Evolutionary conservation across 805 yeast species (phyloP), one percentile per base, ranked within the genome.

Genomic region (Wickerhamomyces silvicola): DNA sequence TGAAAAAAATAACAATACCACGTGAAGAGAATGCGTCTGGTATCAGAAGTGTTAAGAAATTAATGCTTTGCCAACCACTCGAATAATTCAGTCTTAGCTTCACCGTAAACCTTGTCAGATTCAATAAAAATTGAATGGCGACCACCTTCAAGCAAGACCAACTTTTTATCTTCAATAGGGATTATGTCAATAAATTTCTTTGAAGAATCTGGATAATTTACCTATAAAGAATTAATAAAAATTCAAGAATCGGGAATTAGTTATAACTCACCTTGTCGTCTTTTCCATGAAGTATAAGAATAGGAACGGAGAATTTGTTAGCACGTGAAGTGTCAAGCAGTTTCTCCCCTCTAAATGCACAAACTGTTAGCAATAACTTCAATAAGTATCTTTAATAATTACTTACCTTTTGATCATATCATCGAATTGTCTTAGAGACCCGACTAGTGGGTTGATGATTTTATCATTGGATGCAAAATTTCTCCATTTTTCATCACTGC

Each of bases 211-310:
- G 42, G 39, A 31, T 61, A 74, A 50, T 80, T 82, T 43, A 82
- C 65, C 85, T 62, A n/a, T n/a, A 15, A 8, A 11, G 10, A 8
- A 36, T 34, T 33, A 37, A 36, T 31, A 22, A 13, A 20, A 14
- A 13, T 23, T 10, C 10, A 2, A 7, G 15, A 12, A 3, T 8
- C n/a, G 9, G 17, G 12, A 19, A n/a, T 10, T 11, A n/a, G 5
- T 70, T 75, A 12, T 57, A 70, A 50, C 78, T 79, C 43, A 81
- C 67, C 22, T 65, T 56, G 51, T 83, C 94, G n/a, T 54, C 58
- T 7, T 62, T 59, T 19, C 90, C 87, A 50, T 81, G 90, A 26
- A 73, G 43, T 9, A 82, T 57, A 19, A 78, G 51, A 4, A 81
- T 45, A 0, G 83, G 75, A 9, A 67, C 60, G 7, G 62, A 34